These are phyloP conservation scores for Udeniomyces megalosporus DNA, from an alignment of 768 basidiomycete genomes.

Conservation along the genomic window DNA sequence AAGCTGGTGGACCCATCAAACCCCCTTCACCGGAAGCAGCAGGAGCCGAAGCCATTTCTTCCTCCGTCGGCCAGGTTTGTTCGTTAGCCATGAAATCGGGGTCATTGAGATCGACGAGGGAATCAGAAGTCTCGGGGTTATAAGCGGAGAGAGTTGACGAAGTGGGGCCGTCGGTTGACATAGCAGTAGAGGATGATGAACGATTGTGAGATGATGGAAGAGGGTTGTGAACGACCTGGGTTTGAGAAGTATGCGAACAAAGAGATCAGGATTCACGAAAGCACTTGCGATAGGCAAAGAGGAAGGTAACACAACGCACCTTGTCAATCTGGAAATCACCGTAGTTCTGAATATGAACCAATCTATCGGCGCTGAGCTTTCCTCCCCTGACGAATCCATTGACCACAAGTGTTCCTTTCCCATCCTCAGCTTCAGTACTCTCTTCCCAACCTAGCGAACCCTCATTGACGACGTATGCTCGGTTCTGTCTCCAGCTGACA, in stretches of 20 bases:
- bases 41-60: slow-evolving; percentile 49
- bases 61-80: slow-evolving; percentile 97
- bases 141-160: slow-evolving; percentile 45
- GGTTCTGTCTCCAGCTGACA: slow-evolving; percentile 65
- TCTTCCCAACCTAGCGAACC: slow-evolving; percentile 10
- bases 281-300: no score
- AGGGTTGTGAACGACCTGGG: slow-evolving; percentile 60
- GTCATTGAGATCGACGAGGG: slow-evolving; percentile 68
- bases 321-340: slow-evolving; percentile 77
- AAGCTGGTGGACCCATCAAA: slow-evolving; percentile 2
- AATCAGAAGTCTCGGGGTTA: slow-evolving; percentile 48
- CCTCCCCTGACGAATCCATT: slow-evolving; percentile 75
- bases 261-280: no score
- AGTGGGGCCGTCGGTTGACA: slow-evolving; percentile 29
- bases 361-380: slow-evolving; percentile 57
- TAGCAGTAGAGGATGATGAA: slow-evolving; percentile 18
- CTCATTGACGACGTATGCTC: slow-evolving; percentile 60
- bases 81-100: slow-evolving; percentile 83
- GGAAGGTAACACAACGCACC: slow-evolving; percentile 33
- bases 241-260: neutral
- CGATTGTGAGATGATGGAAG: slow-evolving; percentile 21
- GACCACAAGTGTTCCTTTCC: slow-evolving; percentile 47
- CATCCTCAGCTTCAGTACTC: slow-evolving; percentile 28
- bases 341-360: slow-evolving; percentile 70
- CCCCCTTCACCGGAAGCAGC: neutral